Evolutionary conservation across 139 green algal species (phyloP).

Genomic region (Micractinium conductrix): DNA sequence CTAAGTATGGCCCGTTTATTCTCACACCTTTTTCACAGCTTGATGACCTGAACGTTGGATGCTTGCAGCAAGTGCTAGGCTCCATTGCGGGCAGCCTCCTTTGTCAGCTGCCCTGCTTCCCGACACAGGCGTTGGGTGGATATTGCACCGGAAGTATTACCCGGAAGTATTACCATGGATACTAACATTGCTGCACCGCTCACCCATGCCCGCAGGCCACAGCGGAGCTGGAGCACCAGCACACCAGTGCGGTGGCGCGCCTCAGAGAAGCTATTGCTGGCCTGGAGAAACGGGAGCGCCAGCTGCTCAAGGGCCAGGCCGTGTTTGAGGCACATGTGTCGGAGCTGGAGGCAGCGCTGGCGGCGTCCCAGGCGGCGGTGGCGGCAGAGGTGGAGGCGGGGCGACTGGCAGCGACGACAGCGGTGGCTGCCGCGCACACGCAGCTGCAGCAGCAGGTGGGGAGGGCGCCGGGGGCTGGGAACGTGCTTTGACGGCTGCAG

Average conservation of each 20-base stretch:
- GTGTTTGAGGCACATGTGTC: not conserved
- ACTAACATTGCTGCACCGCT: not conserved
- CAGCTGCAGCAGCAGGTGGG: not conserved
- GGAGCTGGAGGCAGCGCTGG: not conserved
- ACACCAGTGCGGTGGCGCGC: not conserved
- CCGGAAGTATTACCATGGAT: too few relatives aligned
- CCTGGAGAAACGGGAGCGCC: not conserved
- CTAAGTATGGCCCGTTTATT: not conserved
- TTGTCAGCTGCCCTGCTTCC: too few relatives aligned
- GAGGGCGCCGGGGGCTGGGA: not conserved
- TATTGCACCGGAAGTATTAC: too few relatives aligned
- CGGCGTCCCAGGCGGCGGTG: not conserved
- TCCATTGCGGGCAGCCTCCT: too few relatives aligned
- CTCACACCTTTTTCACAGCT: not conserved
- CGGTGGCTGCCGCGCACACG: not conserved
- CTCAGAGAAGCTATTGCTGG: not conserved
- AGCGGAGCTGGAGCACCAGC: not conserved
- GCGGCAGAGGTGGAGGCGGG: not conserved
- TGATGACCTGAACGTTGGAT: too few relatives aligned
- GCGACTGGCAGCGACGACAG: not conserved
- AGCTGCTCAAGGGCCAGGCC: slow-evolving; percentile 9
- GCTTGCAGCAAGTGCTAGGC: too few relatives aligned
- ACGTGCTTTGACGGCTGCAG: not conserved
- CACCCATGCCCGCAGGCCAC: not conserved
- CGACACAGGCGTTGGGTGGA: too few relatives aligned